Evolutionary conservation across 805 yeast genomes (phyloP), one percentile per base, ranked within the genome.

Genomic region (Danielia oregonensis): DNA sequence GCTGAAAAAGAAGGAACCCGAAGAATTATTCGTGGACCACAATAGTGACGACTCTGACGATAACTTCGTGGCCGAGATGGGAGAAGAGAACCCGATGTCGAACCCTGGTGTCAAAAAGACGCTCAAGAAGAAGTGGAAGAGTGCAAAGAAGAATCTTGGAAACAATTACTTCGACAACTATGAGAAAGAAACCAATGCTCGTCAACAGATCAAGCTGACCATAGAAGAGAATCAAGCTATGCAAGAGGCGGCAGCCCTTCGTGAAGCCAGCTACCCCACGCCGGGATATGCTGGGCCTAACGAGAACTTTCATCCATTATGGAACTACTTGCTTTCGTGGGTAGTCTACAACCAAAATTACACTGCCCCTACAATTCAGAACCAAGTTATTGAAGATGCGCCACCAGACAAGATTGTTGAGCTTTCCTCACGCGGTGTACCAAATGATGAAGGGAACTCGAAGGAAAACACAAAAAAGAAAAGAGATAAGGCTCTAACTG

Each of bases 281-380:
- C 21, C 32, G 13, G 13, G 26, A 4, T 14, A 17, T 4, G 36
- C 21, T 4, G 46, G 42, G 6, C 45, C 47, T 10, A 40, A 46
- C 21, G 55, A 57, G 5, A 42, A 59, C 11, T 64, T 63, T 35
- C 56, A 56, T 34, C 70, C 70, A 3, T 35, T 51, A 8, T 66
- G 72, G 72, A 57, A 55, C 32, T 59, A 57, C 37, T 19, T 64
- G 12, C 49, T 65, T 15, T 60, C 68, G 7, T 63, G 65, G 64
- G 36, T 65, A 2, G 62, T 54, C 3, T 63, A 63, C 40, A 30
- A 24, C 8, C 28, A 24, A 33, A 35, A 17, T 4, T 12, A 24
- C 4, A 25, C 38, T 2, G 25, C 22, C 6, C 26, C 26, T 6
- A 24, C 7, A 24, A 14, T 11, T 6, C 17, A 11, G 10, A 26